These are phyloP conservation scores for Suhomyces kunorum DNA, from an alignment of 1,139 yeast genomes.

Conservation along the genomic window DNA sequence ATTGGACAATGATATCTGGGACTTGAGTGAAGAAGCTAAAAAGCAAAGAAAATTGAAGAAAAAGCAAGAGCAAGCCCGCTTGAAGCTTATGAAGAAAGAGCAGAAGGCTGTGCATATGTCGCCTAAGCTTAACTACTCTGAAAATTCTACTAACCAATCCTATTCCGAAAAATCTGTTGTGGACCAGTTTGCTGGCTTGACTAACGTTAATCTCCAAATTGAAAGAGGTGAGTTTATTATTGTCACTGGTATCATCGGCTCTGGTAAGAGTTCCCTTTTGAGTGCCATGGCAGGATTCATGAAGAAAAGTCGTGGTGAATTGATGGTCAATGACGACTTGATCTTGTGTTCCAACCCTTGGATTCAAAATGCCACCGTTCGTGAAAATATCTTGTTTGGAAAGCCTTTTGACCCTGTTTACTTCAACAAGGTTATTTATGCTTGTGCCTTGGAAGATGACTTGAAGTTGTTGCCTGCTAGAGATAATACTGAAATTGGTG, in stretches of 20 bases:
- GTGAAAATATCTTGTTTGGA: constrained; percentile 45
- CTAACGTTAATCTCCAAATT: constrained; percentile 31
- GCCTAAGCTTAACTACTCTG: constrained; percentile 13
- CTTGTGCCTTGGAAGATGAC: constrained; percentile 47
- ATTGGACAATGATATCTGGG: constrained; percentile 30
- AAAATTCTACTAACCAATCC: constrained; percentile 19
- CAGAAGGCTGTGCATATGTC: constrained; percentile 16
- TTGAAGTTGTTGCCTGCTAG: constrained; percentile 35
- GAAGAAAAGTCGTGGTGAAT: constrained; percentile 33
- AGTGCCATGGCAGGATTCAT: constrained; percentile 41
- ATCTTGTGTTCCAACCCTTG: constrained; percentile 42
- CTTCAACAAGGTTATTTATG: constrained; percentile 33
- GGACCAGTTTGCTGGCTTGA: constrained; percentile 32
- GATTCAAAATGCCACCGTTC: constrained; percentile 49
- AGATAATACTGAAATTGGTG: constrained; percentile 45
- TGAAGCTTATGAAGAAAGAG: constrained; percentile 20
- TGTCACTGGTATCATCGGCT: constrained; percentile 44
- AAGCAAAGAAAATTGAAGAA: constrained; percentile 18
- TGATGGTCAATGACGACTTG: constrained; percentile 30
- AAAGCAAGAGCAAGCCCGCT: constrained; percentile 16
- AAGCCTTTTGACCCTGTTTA: constrained; percentile 29
- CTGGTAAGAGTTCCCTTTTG: constrained; percentile 43
- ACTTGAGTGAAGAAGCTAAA: constrained; percentile 20
- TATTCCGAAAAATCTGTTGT: constrained; percentile 11
- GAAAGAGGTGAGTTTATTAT: constrained; percentile 36